Evolutionary conservation across 1,139 yeast genomes (phyloP), one percentile per base, ranked within the genome.

Genomic region (Pichia sp.): DNA sequence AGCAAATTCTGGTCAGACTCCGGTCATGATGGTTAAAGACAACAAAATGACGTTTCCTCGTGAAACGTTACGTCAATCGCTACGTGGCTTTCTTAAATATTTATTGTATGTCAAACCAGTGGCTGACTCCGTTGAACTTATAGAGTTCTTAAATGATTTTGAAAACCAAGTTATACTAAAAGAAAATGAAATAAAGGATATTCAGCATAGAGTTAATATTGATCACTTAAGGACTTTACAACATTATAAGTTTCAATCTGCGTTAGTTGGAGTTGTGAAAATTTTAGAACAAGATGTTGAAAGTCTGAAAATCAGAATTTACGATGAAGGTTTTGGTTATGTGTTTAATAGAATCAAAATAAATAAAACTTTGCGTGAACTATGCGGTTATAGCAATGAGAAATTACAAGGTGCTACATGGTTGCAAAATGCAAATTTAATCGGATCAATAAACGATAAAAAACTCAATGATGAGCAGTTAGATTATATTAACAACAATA

Each of bases 1-100:
- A 4, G 48, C 42, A 10, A 44, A 39, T 26, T 27, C 9, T 11
- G 29, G 11, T 10, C 10, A 36, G 10, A 23, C 36, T n/a, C n/a
- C 7, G 26, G 11, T 6, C 7, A 11, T 34, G 7, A 6, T 16
- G 26, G 26, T 34, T 7, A 34, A 34, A 23, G 40, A 40, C 27
- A 41, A 41, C 29, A 49, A 47, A 9, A 42, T 48, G 32, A 60
- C 55, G 32, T 60, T 77, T 5, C 72, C 74, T 1, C 67, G 83
- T 27, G 97, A 90, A 60, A 80, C 79, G 53, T 73, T 86, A 52
- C 68, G 97, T 39, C 71, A 87, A 26, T 76, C 94, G 0, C 65
- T 90, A 37, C 68, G 97, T 44, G 86, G 90, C 0, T 90, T 84
- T 57, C 56, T 90, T 44, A 68, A 72, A 37, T 62, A 71, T 4